Conservation (phyloP, 805 yeast species). For the Candida coleopterorum region DNA sequence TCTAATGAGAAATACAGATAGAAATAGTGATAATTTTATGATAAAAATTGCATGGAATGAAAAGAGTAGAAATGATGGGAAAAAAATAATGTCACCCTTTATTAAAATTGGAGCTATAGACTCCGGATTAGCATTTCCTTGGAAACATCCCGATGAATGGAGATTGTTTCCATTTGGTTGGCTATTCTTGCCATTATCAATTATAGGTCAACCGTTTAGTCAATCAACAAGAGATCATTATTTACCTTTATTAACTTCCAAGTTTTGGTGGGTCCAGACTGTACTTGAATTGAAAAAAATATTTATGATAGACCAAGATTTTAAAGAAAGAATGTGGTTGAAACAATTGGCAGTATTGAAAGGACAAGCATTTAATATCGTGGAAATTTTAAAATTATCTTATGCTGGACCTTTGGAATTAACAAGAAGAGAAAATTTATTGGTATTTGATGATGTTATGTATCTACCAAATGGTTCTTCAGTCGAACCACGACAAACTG, state of each 20-base stretch:
- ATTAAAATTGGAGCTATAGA: slow-evolving; percentile 68
- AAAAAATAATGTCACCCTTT: slow-evolving; percentile 23
- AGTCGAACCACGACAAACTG: background rate
- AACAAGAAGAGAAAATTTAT: slow-evolving; percentile 51
- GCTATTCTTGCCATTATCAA: slow-evolving; percentile 59
- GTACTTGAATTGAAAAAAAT: slow-evolving; percentile 41
- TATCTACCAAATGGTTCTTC: slow-evolving; percentile 40
- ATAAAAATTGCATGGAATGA: slow-evolving; percentile 46
- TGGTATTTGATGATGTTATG: slow-evolving; percentile 59
- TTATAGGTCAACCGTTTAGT: slow-evolving; percentile 67
- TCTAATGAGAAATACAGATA: slow-evolving; percentile 68
- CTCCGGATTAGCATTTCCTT: slow-evolving; percentile 70
- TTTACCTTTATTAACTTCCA: slow-evolving; percentile 54
- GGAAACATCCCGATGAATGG: slow-evolving; percentile 84
- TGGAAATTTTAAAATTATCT: slow-evolving; percentile 53
- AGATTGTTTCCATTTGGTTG: slow-evolving; percentile 76
- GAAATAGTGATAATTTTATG: slow-evolving; percentile 81
- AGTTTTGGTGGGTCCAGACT: slow-evolving; percentile 68
- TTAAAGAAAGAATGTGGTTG: slow-evolving; percentile 60
- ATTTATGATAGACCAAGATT: slow-evolving; percentile 55
- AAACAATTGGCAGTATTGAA: slow-evolving; percentile 67
- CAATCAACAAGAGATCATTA: slow-evolving; percentile 50
- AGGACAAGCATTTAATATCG: slow-evolving; percentile 75
- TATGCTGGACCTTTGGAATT: slow-evolving; percentile 66
- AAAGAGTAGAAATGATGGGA: slow-evolving; percentile 9